Base-by-base conservation (phyloP, 192 early-diverging fungal genomes). In the Coemansia sp. region DNA sequence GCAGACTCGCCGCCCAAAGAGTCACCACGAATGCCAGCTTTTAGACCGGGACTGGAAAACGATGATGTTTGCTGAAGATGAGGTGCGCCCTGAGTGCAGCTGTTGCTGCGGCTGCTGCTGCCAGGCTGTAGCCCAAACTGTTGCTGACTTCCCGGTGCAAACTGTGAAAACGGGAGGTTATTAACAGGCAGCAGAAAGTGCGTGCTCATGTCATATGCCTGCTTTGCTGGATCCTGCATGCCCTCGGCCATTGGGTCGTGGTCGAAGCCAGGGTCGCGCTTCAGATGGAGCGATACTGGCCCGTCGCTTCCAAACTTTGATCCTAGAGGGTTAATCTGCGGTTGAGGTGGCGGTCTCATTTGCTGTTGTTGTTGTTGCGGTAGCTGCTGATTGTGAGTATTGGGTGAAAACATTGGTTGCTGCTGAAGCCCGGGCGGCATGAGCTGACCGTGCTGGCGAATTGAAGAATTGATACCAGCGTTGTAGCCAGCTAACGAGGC, bases 251-350 rank as follows among this genome's bases (percentile, higher is more conserved):
- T 52, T 3, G 59, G 62, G 51, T 75, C 52, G 21, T 71, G 57
- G 4, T 72, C 80, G 51, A 83, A 83, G 0, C 80, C 69, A 3
- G 80, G 80, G 54, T 83, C 80, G 60, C 75, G 75, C 59, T 83
- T 83, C 31, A 83, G 60, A n/a, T 75, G 76, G 24, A 74, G 50
- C 32, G 80, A 83, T 3, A 72, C 73, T 0, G 79, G 79, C 3
- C 79, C 79, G 22, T 62, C 67, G 8, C 25, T 63, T 19, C 67
- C 57, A 25, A 68, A 76, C n/a, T 46, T 54, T 20, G 68, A 29
- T 9, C 74, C 67, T 57, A 82, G 53, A 5, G 79, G 65, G 36
- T 76, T 82, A 56, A 82, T 74, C 22, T 82, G 79, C 56, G 33
- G 72, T 20, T 61, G 46, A 21, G 63, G 27, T 20, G 58, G 54